phyloP scores from a whole-genome alignment of 2,329 filamentous ascomycete species.

The Xylaria sp. region DNA sequence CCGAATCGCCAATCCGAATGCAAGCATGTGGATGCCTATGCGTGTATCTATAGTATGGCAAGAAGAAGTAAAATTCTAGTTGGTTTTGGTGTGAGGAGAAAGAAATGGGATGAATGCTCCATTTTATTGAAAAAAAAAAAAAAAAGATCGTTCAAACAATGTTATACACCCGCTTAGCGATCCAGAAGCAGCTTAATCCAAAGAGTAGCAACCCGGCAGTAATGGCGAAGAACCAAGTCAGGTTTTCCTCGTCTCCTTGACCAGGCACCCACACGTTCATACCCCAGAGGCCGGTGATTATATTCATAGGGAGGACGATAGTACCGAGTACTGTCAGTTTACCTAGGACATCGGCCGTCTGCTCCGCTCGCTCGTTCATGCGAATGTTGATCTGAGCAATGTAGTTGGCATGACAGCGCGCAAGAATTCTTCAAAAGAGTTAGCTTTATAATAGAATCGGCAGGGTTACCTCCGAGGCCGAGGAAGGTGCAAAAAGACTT shows the following conservation, averaged over 20 bases:
- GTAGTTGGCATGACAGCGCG: slow-evolving; percentile 92
- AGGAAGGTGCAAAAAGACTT: slow-evolving; percentile 43
- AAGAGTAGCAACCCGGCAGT: slow-evolving; percentile 80
- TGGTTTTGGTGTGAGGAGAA: background rate
- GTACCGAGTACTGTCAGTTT: slow-evolving; percentile 95
- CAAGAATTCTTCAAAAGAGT: slow-evolving; percentile 70
- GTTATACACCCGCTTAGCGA: slow-evolving; percentile 83
- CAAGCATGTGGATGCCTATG: slow-evolving; percentile 11
- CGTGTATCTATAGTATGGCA: slow-evolving; percentile 1
- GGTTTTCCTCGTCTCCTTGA: slow-evolving; percentile 77
- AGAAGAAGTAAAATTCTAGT: background rate
- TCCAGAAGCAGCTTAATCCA: slow-evolving; percentile 77
- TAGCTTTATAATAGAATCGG: background rate
- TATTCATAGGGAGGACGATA: slow-evolving; percentile 98
- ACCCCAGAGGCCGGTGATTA: slow-evolving; percentile 97
- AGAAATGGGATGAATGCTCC: background rate
- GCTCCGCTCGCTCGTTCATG: slow-evolving; percentile 97
- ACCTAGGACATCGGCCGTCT: slow-evolving; percentile 92
- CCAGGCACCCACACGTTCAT: slow-evolving; percentile 99
- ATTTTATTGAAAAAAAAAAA: no score
- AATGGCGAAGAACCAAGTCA: slow-evolving; percentile 76
- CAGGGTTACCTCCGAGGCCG: background rate
- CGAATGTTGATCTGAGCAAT: slow-evolving; percentile 99
- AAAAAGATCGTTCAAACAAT: slow-evolving; percentile 50
- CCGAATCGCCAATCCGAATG: background rate